A percentile compares a stretch with the other conserved stretches of the same genome.
Evolutionary conservation across 2,329 filamentous ascomycete species (phyloP).

Genomic region (Fusarium sp.): DNA sequence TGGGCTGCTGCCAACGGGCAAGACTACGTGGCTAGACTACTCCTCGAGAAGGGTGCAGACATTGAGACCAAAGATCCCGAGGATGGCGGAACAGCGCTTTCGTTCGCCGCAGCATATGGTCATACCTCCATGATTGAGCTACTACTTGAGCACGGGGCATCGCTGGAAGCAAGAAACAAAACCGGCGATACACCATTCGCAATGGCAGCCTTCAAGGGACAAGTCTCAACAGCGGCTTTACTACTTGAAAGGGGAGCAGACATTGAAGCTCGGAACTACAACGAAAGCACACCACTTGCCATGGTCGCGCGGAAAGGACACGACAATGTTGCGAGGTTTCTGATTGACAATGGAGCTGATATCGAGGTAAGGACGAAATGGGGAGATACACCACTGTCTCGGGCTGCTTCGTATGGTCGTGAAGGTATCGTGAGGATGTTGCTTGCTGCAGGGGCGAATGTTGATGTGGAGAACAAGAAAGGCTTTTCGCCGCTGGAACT

Average conservation of each 20-base stretch:
- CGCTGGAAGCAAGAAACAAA: not conserved
- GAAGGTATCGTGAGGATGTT: not conserved
- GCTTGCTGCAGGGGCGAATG: not conserved
- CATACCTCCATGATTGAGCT: accelerated
- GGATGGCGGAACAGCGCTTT: not conserved
- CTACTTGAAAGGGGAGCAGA: not conserved
- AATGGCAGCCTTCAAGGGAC: not conserved
- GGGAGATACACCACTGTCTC: not conserved
- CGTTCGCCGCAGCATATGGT: accelerated
- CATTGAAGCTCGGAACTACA: not conserved
- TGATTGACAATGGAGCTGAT: not conserved
- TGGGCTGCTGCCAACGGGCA: not conserved
- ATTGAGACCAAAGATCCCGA: not conserved
- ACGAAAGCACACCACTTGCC: not conserved
- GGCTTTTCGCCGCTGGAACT: not conserved
- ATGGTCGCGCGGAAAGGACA: not conserved
- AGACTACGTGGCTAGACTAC: not conserved
- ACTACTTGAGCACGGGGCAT: not conserved
- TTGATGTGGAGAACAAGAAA: not conserved
- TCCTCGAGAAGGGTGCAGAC: not conserved
- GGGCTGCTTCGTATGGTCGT: not conserved
- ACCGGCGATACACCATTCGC: accelerated
- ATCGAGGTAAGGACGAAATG: not conserved
- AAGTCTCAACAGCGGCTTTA: accelerated
- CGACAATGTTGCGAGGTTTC: not conserved